phyloP scores from a whole-genome alignment of 1,284 basidiomycete species.

The Rhodotorula sp. region DNA sequence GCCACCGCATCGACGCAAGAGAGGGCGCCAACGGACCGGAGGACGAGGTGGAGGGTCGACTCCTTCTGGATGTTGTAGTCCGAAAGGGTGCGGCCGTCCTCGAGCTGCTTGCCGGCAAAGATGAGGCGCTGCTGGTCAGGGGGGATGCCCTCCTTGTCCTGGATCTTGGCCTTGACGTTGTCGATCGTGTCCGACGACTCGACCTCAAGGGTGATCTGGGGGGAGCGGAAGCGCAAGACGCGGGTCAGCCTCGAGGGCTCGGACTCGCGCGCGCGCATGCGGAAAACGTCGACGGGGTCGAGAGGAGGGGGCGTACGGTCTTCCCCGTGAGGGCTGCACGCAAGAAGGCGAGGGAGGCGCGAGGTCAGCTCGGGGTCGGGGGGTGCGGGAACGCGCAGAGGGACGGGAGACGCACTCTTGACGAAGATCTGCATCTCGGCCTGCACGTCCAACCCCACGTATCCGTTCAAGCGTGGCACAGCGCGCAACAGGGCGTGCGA shows the following conservation, averaged over 20 bases:
- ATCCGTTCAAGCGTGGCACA: neutral
- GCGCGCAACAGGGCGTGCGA: neutral
- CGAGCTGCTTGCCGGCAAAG: slow-evolving; percentile 91
- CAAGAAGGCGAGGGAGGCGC: neutral
- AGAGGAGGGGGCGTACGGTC: slow-evolving; percentile 54
- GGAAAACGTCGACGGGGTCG: neutral
- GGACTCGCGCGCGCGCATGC: too few relatives aligned
- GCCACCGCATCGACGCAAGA: neutral
- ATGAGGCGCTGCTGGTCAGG: slow-evolving; percentile 93
- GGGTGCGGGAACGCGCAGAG: neutral
- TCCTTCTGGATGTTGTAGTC: slow-evolving; percentile 99
- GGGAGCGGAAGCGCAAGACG: too few relatives aligned
- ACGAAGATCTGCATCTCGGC: slow-evolving; percentile 60
- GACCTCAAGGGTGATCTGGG: slow-evolving; percentile 61
- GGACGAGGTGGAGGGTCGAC: slow-evolving; percentile 94
- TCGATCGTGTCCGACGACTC: slow-evolving; percentile 64
- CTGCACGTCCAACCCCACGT: neutral
- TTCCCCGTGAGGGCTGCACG: slow-evolving; percentile 60
- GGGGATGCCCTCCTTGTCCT: slow-evolving; percentile 55
- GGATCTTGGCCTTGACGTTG: slow-evolving; percentile 59
- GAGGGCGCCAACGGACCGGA: slow-evolving; percentile 65
- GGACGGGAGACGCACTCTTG: slow-evolving; percentile 52
- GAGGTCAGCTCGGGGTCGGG: slow-evolving; percentile 11
- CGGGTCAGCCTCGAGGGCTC: neutral
- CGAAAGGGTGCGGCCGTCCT: slow-evolving; percentile 89